Evolutionary conservation across 257 asterid species (phyloP).

Genomic region (Nicotiana attenuata): DNA sequence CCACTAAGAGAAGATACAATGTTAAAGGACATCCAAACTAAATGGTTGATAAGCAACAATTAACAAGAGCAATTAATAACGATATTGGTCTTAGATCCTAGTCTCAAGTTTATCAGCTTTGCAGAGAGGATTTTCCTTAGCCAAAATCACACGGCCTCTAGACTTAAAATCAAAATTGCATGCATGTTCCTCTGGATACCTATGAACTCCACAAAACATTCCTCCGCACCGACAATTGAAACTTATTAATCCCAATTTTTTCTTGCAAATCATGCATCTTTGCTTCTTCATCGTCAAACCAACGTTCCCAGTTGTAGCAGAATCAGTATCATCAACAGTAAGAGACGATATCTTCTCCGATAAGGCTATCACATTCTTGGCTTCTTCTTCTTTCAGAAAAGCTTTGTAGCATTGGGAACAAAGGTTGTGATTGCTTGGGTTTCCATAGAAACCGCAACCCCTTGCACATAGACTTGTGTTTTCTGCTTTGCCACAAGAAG

Average conservation of each 20-base stretch:
- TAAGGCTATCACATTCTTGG: background rate
- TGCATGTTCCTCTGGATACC: slow-evolving; percentile 31
- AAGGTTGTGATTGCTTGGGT: background rate
- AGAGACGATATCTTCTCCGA: background rate
- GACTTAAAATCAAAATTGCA: slow-evolving; percentile 31
- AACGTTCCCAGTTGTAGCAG: background rate
- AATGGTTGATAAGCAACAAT: background rate
- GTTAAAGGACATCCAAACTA: background rate
- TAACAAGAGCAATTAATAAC: background rate
- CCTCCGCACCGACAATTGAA: slow-evolving; percentile 28
- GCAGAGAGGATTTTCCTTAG: slow-evolving; percentile 27
- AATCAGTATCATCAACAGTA: background rate
- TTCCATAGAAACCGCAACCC: slow-evolving; percentile 6
- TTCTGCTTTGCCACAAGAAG: background rate
- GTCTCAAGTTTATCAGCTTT: slow-evolving; percentile 15
- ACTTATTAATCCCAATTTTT: slow-evolving; percentile 23
- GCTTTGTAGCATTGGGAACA: slow-evolving; percentile 1
- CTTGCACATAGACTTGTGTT: background rate
- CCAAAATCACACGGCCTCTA: slow-evolving; percentile 13
- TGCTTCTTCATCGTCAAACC: background rate
- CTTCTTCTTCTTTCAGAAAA: background rate
- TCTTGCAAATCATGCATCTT: slow-evolving; percentile 30
- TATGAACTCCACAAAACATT: slow-evolving; percentile 29
- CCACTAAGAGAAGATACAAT: too few species aligned
- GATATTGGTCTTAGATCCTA: slow-evolving; percentile 15